Evolutionary conservation across 2,329 filamentous ascomycete species (phyloP).

Genomic region (Septoria linicola): DNA sequence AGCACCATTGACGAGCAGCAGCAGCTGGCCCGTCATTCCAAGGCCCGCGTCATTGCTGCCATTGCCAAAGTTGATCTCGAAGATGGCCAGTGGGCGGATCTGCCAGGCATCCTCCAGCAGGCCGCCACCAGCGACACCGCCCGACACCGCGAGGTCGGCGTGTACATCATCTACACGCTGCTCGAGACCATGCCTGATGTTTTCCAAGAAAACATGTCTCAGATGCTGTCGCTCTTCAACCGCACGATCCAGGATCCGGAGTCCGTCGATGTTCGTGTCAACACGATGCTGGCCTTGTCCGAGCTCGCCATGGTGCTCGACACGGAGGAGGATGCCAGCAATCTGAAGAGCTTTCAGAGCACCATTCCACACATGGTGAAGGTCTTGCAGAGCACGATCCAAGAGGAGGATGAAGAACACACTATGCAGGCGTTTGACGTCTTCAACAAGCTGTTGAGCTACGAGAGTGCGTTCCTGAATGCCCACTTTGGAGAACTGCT

Average conservation of each 20-base stretch:
- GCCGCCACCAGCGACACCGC: constrained; percentile 74
- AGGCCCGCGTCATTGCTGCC: constrained; percentile 81
- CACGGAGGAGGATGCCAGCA: constrained; percentile 75
- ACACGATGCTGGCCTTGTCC: constrained; percentile 87
- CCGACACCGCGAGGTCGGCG: constrained; percentile 81
- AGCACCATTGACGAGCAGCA: constrained; percentile 77
- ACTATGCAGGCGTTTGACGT: constrained; percentile 91
- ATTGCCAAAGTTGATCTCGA: constrained; percentile 85
- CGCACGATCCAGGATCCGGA: constrained; percentile 87
- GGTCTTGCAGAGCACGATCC: constrained; percentile 80
- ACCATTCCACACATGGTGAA: constrained; percentile 85
- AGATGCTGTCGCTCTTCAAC: constrained; percentile 79
- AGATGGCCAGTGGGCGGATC: constrained; percentile 79
- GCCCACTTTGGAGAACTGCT: constrained; percentile 86
- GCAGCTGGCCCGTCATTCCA: constrained; percentile 76
- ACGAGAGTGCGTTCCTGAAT: constrained; percentile 79
- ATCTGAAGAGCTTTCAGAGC: constrained; percentile 71
- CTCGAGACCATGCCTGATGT: constrained; percentile 82
- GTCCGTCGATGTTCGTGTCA: constrained; percentile 89
- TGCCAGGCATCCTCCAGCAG: constrained; percentile 75
- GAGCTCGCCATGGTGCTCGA: constrained; percentile 85
- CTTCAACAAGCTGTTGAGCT: constrained; percentile 91
- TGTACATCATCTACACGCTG: constrained; percentile 90
- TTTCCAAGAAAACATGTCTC: constrained; percentile 76
- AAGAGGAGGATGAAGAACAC: constrained; percentile 73